Base-by-base conservation (phyloP, 345 rosid species). In the Eucalyptus regnans region DNA sequence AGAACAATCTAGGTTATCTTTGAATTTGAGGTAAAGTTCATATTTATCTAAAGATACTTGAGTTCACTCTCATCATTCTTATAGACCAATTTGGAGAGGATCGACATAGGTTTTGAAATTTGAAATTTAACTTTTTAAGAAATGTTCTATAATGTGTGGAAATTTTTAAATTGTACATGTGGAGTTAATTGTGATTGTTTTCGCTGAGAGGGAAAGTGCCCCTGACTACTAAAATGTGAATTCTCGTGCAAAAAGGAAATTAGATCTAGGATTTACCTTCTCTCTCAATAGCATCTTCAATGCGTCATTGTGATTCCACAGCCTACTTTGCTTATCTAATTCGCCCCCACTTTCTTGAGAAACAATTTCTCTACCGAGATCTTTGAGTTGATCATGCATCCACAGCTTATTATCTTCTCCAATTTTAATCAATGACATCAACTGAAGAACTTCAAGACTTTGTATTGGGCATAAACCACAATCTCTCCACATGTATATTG, bases 291-390 rank as follows among this genome's bases (percentile, higher is more conserved):
- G 41, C 29, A 50, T 12, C 3, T 49, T 0, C 14, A 88, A 41
- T 37, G 52, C 52, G 3, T 88, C 51, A 2, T 33, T 2, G 27
- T 80, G 66, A n/a, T 50, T 5, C 89, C 89, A 88, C 13, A 88
- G 2, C 20, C 89, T 88, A 27, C 86, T 88, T 22, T 49, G 86
- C 37, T 54, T 8, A 20, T 54, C 23, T 54, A 54, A 54, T 54
- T 54, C 10, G 11, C 29, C 29, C 41, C 50, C 64, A 52, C 56
- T 81, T 88, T 88, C 89, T 11, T 37, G 10, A 46, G 31, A 41
- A 64, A 88, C 86, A 80, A 88, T 88, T 80, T 41, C 7, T 64
- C 86, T 71, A 3, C 89, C 89, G 5, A 88, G 89, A 80, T 88
- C 86, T 88, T 64, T 41, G 4, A 80, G 50, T 14, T 49, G 89